These are phyloP conservation scores for Ogataea paraovalis DNA, from an alignment of 805 yeast genomes.

Conservation along the genomic window DNA sequence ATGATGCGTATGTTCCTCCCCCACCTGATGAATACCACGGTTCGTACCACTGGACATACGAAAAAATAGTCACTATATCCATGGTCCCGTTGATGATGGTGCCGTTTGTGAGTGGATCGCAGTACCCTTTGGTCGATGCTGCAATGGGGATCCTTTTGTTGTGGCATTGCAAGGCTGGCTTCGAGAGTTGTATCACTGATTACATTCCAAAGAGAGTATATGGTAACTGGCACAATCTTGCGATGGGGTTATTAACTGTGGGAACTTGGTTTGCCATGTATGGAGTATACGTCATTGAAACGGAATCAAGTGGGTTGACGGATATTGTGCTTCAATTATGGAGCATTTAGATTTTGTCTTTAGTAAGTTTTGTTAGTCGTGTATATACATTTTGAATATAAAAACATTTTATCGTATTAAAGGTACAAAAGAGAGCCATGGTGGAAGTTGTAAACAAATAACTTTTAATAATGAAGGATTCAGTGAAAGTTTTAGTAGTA, in stretches of 20 bases:
- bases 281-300: slow-evolving; percentile 80
- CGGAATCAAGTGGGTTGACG: slow-evolving; percentile 73
- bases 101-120: slow-evolving; percentile 75
- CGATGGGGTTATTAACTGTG: slow-evolving; percentile 60
- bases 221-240: slow-evolving; percentile 69
- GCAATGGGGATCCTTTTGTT: slow-evolving; percentile 60
- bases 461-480: too few species aligned
- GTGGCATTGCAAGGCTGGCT: slow-evolving; percentile 80
- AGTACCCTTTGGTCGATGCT: slow-evolving; percentile 69
- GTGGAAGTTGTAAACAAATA: neutral
- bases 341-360: slow-evolving; percentile 35
- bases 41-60: slow-evolving; percentile 91
- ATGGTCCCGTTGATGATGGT: slow-evolving; percentile 72
- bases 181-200: slow-evolving; percentile 88
- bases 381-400: neutral
- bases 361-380: neutral
- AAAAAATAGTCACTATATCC: slow-evolving; percentile 63
- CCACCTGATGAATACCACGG: slow-evolving; percentile 64
- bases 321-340: slow-evolving; percentile 63
- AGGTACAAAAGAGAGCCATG: too few species aligned
- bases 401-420: too few species aligned
- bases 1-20: slow-evolving; percentile 79
- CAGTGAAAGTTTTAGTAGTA: too few species aligned
- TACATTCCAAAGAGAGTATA: slow-evolving; percentile 86
- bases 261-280: slow-evolving; percentile 70